Percentiles rank a stretch among this genome's conserved stretches.
Evolutionary conservation across 1,139 yeast genomes (phyloP).

Genomic region (Candida frijolesensis): DNA sequence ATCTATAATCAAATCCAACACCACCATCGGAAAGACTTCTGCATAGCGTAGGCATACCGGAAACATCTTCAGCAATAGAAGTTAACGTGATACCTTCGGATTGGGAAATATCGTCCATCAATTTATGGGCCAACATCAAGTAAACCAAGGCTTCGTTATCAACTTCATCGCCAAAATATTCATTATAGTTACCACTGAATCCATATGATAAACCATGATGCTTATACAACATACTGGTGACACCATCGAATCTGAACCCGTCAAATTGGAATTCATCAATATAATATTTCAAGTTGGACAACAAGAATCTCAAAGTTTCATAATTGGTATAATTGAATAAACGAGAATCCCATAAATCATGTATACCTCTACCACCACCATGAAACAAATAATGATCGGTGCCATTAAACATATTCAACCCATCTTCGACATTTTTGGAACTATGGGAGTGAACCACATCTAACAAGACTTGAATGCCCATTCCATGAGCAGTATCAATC

Average conservation of each 20-base stretch:
- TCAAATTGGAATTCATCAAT: constrained; percentile 85
- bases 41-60: constrained; percentile 96
- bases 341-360: constrained; percentile 94
- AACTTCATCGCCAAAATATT: constrained; percentile 79
- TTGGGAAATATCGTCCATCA: constrained; percentile 58
- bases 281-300: constrained; percentile 85
- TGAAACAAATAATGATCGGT: constrained; percentile 95
- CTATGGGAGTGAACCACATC: constrained; percentile 97
- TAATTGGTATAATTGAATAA: constrained; percentile 88
- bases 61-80: constrained; percentile 94
- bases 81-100: constrained; percentile 53
- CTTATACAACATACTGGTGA: constrained; percentile 85
- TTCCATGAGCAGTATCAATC: constrained; percentile 86
- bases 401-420: constrained; percentile 91
- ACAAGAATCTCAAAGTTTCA: constrained; percentile 84
- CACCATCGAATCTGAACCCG: constrained; percentile 97
- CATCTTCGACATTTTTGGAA: constrained; percentile 91
- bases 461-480: constrained; percentile 82
- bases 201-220: constrained; percentile 93
- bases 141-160: constrained; percentile 88
- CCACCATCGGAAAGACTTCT: constrained; percentile 77
- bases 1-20: constrained; percentile 87
- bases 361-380: constrained; percentile 80
- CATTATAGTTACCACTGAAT: constrained; percentile 91
- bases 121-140: constrained; percentile 82